These are phyloP conservation scores for Arabis alpina DNA, from an alignment of 345 rosid genomes.

Conservation along the genomic window DNA sequence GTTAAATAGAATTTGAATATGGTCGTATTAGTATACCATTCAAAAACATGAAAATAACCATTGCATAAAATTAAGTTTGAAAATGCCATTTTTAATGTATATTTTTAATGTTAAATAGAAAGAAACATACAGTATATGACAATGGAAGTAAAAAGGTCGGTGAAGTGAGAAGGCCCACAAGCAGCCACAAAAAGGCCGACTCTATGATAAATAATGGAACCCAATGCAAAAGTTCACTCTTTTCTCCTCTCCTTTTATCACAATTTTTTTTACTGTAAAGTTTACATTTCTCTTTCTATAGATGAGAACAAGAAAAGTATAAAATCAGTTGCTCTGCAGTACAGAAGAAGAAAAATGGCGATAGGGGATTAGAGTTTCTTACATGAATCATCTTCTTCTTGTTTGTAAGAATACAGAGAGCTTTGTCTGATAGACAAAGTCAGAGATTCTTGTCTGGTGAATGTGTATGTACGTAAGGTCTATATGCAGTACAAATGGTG, in stretches of 20 bases:
- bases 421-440: not conserved
- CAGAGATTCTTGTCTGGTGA: conserved; percentile 1
- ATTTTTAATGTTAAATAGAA: not conserved
- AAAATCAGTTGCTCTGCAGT: too few species aligned
- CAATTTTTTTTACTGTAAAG: conserved; percentile 29
- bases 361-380: not conserved
- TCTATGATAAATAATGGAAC: conserved; percentile 55
- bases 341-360: too few species aligned
- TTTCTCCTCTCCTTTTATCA: conserved; percentile 35
- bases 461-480: conserved; percentile 18
- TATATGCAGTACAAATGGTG: conserved; percentile 38
- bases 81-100: too few species aligned
- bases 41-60: too few species aligned
- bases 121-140: not conserved
- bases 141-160: conserved; percentile 36
- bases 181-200: conserved; percentile 73
- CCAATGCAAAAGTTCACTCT: conserved; percentile 58
- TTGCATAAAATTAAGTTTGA: too few species aligned
- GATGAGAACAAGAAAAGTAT: too few species aligned
- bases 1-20: too few species aligned
- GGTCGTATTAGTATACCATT: too few species aligned
- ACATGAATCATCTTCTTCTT: conserved; percentile 28
- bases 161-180: conserved; percentile 55
- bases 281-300: conserved; percentile 30
- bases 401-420: conserved; percentile 16